Base-by-base conservation (phyloP, 345 rosid genomes). In the Populus alba region DNA sequence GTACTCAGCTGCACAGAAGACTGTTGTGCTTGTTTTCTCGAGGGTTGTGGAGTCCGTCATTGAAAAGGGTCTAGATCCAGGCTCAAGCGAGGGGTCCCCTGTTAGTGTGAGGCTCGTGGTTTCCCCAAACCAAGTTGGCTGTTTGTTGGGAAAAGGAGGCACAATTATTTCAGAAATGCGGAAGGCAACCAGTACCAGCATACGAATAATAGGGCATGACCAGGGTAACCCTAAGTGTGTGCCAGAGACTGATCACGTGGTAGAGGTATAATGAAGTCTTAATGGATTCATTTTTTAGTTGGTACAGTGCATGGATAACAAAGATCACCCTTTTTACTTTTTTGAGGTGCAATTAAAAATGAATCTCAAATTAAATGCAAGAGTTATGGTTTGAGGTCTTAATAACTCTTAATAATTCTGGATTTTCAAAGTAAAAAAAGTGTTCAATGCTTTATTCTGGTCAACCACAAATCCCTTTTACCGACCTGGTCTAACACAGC, bases 1-100 rank as follows among this genome's bases (percentile, higher is more conserved):
- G 78, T 87, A 85, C 59, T 92, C 97, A 79, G 88, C 91, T 49
- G 95, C 93, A 47, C 97, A 88, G 75, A 91, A 90, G 78, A 93
- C 90, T 66, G 92, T 89, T 75, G 87, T 91, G 77, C 86, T 92
- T 37, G 94, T 92, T 80, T 89, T 87, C 71, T 82, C 84, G 49
- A 85, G 91, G 86, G 83, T 89, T 73, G 90, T 90, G 11, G 95
- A 92, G 83, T 88, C 90, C 70, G 92, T 90, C 57, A 88, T 86
- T 83, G 97, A 92, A 71, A 91, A 88, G 55, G 55, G 55, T 51
- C 55, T 51, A 62, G 55, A 51, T 51, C 22, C 55, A 17, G 55
- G 55, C 55, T 51, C 55, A 17, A 51, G 55, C 20, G 6, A 17
- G 55, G 87, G 89, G 79, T 80, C 84, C 31, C 84, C 95, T 13